These are phyloP conservation scores for Euphorbia corollata DNA, from an alignment of 441 rosid species.

Conservation along the genomic window DNA sequence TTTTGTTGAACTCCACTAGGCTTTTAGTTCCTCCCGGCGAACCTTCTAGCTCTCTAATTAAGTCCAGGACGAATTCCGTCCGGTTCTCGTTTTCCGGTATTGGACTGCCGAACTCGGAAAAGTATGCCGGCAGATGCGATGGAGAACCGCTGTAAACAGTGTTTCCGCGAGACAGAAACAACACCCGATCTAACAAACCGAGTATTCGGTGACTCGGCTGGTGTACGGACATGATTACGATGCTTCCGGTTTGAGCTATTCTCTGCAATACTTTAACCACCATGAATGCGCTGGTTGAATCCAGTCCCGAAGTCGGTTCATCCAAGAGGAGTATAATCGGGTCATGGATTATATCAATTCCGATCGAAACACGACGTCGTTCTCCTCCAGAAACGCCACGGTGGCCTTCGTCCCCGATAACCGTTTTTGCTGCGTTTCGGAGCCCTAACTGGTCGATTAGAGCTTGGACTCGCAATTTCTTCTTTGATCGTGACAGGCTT, in stretches of 20 bases:
- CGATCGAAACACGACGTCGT: slow-evolving; percentile 70
- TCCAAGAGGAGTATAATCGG: slow-evolving; percentile 69
- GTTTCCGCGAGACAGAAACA: slow-evolving; percentile 66
- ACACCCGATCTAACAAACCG: slow-evolving; percentile 53
- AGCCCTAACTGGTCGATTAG: slow-evolving; percentile 48
- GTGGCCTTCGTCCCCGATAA: slow-evolving; percentile 85
- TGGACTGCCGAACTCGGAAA: slow-evolving; percentile 61
- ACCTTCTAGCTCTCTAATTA: slow-evolving; percentile 69
- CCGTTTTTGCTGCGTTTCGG: slow-evolving; percentile 59
- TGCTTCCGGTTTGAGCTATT: slow-evolving; percentile 78
- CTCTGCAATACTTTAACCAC: slow-evolving; percentile 75
- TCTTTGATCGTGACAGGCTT: slow-evolving; percentile 54
- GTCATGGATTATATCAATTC: slow-evolving; percentile 72
- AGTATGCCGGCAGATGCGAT: slow-evolving; percentile 36
- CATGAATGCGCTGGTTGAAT: slow-evolving; percentile 79
- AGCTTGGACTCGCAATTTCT: slow-evolving; percentile 51
- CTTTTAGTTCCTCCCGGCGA: slow-evolving; percentile 63
- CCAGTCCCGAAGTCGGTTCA: slow-evolving; percentile 79
- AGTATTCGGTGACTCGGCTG: slow-evolving; percentile 76
- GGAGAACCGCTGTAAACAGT: slow-evolving; percentile 81
- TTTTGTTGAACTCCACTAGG: slow-evolving; percentile 69
- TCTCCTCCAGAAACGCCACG: slow-evolving; percentile 84
- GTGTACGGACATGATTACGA: slow-evolving; percentile 72
- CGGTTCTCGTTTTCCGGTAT: slow-evolving; percentile 68
- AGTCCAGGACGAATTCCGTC: slow-evolving; percentile 65